Base-by-base conservation (phyloP, 148 eudicot species). In the Chenopodium formosanum region DNA sequence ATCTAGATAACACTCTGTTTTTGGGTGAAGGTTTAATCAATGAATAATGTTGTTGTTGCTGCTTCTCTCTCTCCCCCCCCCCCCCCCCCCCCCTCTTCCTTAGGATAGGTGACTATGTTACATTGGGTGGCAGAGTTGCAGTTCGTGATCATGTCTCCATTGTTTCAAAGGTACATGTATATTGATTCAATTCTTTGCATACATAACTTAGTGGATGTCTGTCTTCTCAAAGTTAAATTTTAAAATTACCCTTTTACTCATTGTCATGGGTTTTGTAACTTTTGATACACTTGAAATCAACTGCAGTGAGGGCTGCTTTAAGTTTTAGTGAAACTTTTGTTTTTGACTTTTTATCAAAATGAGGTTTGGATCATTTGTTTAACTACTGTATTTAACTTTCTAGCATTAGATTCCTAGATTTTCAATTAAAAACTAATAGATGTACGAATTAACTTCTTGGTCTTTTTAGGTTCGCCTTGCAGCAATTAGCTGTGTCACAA, bases 91-190 rank as follows among this genome's bases (percentile, higher is more conserved):
- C 44, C 9, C 27, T 34, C 47, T 72, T 34, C 65, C 67, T 53
- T 79, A 95, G 99, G 81, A 89, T 93, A 65, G 94, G 92, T 40
- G 98, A 95, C 79, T 90, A 88, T 67, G 95, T 92, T 78, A 87
- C 90, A 63, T 87, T 93, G 76, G 98, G 98, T 32, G 99, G 99
- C 74, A 90, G 97, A 84, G 99, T 88, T 70, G 96, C 91, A 75
- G 83, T 95, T 48, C 85, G 95, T 63, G 99, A 95, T 87, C 99
- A 95, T 82, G 93, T 92, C 79, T 86, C 91, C 78, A 86, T 95
- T 78, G 88, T 81, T 63, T 92, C 98, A 62, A 91, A 92, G 91
- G 99, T 95, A 85, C 20, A 22, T 67, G 22, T 64, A 1, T 70
- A 14, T 63, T 62, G 20, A 13, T 19, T 34, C 48, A 8, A 23